Evolutionary conservation across 257 asterid genomes (phyloP), one percentile per base, ranked within the genome.

Genomic region (Gardenia jasminoides): DNA sequence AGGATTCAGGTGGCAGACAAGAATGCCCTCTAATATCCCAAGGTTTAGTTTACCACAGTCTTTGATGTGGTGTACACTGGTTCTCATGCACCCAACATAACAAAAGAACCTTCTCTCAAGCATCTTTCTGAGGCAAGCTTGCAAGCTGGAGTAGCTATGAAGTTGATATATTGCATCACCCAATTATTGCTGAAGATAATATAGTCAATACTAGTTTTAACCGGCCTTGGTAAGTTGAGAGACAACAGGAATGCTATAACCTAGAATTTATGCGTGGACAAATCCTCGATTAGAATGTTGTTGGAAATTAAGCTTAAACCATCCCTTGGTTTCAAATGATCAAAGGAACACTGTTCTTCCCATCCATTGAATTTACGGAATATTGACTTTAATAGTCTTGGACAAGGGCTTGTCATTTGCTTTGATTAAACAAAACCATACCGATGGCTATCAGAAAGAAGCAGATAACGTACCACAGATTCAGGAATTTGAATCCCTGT

Each of bases 241-340:
- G 86, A 84, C 33, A 44, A 82, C 43, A 79, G 84, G 67, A 87
- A 82, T 46, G 33, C 85, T 70, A 78, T n/a, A 88, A 73, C 78
- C 82, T 83, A 20, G 73, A 68, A 72, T 43, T 47, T 79, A 75
- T 89, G 67, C 79, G 92, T 62, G 90, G 88, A 66, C 90, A 84
- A 79, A 84, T 77, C 76, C 78, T 78, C 69, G 83, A 78, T 80
- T 89, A 79, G 76, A 80, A 82, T 72, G 84, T 79, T 67, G 84
- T 85, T 81, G 85, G 79, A 80, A 76, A 77, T 75, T 77, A 79
- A 70, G 65, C 4, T 77, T 84, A 47, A 87, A 82, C 59, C 84
- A 82, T 79, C 80, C 92, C 41, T 77, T 83, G 68, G 67, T 85
- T 79, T 80, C 85, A 69, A 69, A 77, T 75, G 86, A 77, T 62